These are phyloP conservation scores for Epichloe sibirici DNA, from an alignment of 2,329 filamentous ascomycete genomes.

Conservation along the genomic window DNA sequence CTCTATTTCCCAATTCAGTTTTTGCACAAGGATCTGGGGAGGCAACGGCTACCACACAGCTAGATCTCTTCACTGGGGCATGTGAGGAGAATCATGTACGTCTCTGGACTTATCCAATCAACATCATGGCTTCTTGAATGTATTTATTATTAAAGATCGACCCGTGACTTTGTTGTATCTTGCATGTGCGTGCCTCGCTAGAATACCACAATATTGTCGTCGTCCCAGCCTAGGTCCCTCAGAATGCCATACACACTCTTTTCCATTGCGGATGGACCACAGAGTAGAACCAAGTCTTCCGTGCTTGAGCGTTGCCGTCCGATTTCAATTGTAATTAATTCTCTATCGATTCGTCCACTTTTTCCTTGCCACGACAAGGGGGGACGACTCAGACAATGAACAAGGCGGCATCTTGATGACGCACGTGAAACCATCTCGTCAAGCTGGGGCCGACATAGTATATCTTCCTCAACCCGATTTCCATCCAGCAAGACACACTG, in stretches of 20 bases:
- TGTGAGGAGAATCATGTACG: too few species aligned
- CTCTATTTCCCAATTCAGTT: too few species aligned
- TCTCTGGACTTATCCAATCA: background rate
- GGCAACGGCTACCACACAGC: too few species aligned
- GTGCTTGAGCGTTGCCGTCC: constrained; percentile 27
- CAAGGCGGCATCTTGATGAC: constrained; percentile 44
- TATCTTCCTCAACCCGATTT: constrained; percentile 67
- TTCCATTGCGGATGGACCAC: constrained; percentile 67
- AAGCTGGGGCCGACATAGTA: constrained; percentile 65
- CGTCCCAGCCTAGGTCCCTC: constrained; percentile 49
- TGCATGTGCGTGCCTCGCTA: constrained; percentile 1
- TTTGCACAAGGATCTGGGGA: background rate
- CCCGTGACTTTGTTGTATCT: too few species aligned
- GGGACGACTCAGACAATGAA: constrained; percentile 58
- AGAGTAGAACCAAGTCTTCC: constrained; percentile 59
- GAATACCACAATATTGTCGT: constrained; percentile 17
- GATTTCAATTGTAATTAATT: constrained; percentile 49
- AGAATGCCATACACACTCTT: constrained; percentile 45
- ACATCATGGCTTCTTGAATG: background rate
- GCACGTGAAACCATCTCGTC: constrained; percentile 47
- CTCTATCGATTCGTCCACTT: constrained; percentile 52
- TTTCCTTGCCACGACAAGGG: constrained; percentile 54
- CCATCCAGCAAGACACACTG: constrained; percentile 64
- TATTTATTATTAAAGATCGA: too few species aligned
- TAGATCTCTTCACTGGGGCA: too few species aligned